phyloP scores from a whole-genome alignment of 1,284 basidiomycete species.

The Ceratobasidium papillatum region DNA sequence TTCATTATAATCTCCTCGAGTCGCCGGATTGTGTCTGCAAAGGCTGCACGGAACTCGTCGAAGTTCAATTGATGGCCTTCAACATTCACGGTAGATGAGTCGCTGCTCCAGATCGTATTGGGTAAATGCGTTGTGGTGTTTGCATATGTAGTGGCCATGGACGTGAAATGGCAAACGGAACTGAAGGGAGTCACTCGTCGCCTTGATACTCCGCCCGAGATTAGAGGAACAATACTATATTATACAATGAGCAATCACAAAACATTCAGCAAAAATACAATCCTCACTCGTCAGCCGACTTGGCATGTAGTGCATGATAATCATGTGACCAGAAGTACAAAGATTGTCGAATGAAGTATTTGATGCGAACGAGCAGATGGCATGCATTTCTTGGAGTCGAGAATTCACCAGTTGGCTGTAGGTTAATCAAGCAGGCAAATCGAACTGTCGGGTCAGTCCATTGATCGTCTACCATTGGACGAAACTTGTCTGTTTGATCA shows the following conservation, averaged over 20 bases:
- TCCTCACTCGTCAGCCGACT: neutral
- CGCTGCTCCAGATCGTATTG: neutral
- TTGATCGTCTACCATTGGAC: neutral
- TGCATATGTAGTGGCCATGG: neutral
- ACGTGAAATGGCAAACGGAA: neutral
- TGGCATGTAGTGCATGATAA: neutral
- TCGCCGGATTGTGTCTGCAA: neutral
- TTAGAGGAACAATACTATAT: neutral
- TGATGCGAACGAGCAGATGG: neutral
- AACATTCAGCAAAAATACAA: neutral
- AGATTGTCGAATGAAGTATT: slow-evolving; percentile 3
- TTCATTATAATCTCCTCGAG: neutral
- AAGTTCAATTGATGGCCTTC: neutral
- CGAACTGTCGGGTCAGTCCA: neutral
- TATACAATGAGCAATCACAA: too few species aligned
- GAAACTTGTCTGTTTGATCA: neutral
- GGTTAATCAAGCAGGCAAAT: slow-evolving; percentile 2
- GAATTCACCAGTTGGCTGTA: slow-evolving; percentile 1
- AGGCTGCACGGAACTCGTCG: neutral
- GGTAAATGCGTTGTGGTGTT: neutral
- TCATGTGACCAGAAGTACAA: neutral
- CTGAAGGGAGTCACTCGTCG: neutral
- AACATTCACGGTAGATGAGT: neutral
- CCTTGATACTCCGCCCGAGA: neutral
- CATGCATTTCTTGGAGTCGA: neutral